A percentile compares a stretch with the other conserved stretches of the same genome.
Evolutionary conservation across 2,329 filamentous ascomycete species (phyloP).

Genomic region (Alternaria brassicicola): DNA sequence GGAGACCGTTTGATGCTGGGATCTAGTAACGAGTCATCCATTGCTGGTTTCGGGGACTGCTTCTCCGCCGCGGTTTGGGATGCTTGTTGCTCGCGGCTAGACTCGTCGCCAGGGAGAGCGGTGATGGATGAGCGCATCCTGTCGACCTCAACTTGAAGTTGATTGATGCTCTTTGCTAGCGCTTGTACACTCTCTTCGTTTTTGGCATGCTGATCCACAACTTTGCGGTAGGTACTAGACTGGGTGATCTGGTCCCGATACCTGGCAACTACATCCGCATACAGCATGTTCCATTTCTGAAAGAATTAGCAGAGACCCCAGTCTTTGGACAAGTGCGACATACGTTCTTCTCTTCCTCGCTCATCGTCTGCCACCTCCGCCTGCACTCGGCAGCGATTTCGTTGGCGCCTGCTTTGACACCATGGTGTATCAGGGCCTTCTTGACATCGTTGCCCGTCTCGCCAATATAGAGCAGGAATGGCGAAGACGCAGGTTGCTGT

Average conservation of each 20-base stretch:
- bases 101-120: constrained; percentile 30
- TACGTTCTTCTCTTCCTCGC: constrained; percentile 48
- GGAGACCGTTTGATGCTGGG: constrained; percentile 46
- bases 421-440: constrained; percentile 43
- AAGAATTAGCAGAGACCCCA: constrained; percentile 16
- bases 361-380: constrained; percentile 48
- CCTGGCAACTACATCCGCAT: constrained; percentile 48
- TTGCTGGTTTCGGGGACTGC: constrained; percentile 24
- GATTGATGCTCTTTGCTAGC: constrained; percentile 49
- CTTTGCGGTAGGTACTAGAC: constrained; percentile 45
- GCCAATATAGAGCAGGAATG: constrained; percentile 50
- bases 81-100: constrained; percentile 16
- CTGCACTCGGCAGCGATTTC: constrained; percentile 52
- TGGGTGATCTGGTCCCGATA: constrained; percentile 49
- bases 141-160: constrained; percentile 49
- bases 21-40: constrained; percentile 42
- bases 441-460: constrained; percentile 49
- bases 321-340: background rate
- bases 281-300: constrained; percentile 51
- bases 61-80: constrained; percentile 26
- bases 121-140: constrained; percentile 45
- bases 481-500: constrained; percentile 49
- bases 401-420: constrained; percentile 47
- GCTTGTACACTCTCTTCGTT: constrained; percentile 50
- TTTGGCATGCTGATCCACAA: constrained; percentile 46